Percentiles rank a stretch among this genome's conserved stretches.
phyloP scores from a whole-genome alignment of 2,329 filamentous ascomycete genomes.

The Fusarium robinianum region DNA sequence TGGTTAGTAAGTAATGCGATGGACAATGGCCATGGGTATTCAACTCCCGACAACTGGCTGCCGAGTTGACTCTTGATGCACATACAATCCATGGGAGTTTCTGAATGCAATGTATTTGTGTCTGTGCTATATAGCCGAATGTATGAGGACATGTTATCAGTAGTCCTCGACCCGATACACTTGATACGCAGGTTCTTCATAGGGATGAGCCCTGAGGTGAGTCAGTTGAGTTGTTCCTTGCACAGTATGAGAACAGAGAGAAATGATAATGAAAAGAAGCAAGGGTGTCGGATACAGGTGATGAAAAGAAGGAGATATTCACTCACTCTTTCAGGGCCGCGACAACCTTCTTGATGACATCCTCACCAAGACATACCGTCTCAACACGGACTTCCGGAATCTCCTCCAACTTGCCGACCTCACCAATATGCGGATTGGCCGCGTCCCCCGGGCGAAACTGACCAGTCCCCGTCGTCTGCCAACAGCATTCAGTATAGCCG shows the following conservation, averaged over 20 bases:
- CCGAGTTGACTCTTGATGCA: no score
- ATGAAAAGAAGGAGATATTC: not conserved
- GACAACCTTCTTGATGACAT: conserved; percentile 60
- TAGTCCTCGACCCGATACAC: conserved; percentile 34
- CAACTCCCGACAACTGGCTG: no score
- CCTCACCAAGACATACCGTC: conserved; percentile 63
- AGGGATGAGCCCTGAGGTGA: conserved; percentile 36
- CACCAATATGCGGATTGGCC: conserved; percentile 67
- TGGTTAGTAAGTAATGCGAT: no score
- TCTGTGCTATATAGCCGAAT: no score
- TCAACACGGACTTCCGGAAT: conserved; percentile 66
- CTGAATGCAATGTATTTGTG: no score
- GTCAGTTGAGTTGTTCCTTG: no score
- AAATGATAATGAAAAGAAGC: no score
- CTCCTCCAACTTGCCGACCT: conserved; percentile 59
- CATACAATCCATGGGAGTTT: no score
- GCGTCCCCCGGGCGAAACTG: conserved; percentile 67
- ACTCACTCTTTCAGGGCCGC: conserved; percentile 65
- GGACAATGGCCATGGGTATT: no score
- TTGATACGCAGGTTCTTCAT: conserved; percentile 35
- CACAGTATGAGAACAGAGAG: no score
- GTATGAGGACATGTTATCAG: no score
- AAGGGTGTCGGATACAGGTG: conserved; percentile 1
- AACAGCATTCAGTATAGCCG: conserved; percentile 62
- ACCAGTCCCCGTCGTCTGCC: conserved; percentile 57